A percentile compares a stretch with the other conserved stretches of the same genome.
These are phyloP conservation scores for Arthrobotrys conoides DNA, from an alignment of 2,329 filamentous ascomycete genomes.

Conservation along the genomic window DNA sequence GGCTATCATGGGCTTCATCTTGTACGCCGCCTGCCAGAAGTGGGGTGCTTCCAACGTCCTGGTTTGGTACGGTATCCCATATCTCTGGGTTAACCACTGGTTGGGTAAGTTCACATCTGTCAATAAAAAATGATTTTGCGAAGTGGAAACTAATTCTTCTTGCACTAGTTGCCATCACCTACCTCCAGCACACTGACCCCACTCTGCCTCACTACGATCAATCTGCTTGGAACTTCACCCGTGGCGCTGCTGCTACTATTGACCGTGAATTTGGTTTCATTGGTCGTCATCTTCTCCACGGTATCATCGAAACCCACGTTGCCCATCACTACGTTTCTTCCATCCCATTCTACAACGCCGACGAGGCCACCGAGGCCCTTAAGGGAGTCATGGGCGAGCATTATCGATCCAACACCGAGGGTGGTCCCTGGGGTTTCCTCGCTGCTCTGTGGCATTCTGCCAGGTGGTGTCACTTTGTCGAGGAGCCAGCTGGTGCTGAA, in stretches of 20 bases:
- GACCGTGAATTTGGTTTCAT: conserved; percentile 98
- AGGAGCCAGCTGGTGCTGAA: conserved; percentile 84
- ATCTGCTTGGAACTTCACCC: conserved; percentile 90
- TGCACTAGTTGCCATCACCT: conserved; percentile 85
- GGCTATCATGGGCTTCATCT: conserved; percentile 73
- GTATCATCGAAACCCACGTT: conserved; percentile 97
- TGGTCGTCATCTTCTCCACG: conserved; percentile 89
- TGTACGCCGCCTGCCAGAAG: conserved; percentile 79
- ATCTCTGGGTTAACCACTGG: conserved; percentile 99
- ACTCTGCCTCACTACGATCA: conserved; percentile 91
- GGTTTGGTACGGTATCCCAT: conserved; percentile 95
- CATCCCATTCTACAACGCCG: conserved; percentile 96
- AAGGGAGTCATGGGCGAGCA: conserved; percentile 94
- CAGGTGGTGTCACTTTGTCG: conserved; percentile 96
- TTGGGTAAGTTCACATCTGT: conserved; percentile 77
- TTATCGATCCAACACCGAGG: conserved; percentile 86
- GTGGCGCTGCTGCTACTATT: conserved; percentile 93
- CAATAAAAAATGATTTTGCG: background rate
- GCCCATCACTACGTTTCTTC: conserved; percentile 97
- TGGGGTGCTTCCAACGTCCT: conserved; percentile 89
- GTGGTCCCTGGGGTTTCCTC: conserved; percentile 85
- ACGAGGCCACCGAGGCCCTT: conserved; percentile 94
- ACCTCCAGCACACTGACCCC: conserved; percentile 96
- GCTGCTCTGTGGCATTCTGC: conserved; percentile 83
- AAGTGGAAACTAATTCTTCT: conserved; percentile 10